Base-by-base conservation (phyloP, 495 filamentous ascomycete species). In the Penicillium egyptiacum region DNA sequence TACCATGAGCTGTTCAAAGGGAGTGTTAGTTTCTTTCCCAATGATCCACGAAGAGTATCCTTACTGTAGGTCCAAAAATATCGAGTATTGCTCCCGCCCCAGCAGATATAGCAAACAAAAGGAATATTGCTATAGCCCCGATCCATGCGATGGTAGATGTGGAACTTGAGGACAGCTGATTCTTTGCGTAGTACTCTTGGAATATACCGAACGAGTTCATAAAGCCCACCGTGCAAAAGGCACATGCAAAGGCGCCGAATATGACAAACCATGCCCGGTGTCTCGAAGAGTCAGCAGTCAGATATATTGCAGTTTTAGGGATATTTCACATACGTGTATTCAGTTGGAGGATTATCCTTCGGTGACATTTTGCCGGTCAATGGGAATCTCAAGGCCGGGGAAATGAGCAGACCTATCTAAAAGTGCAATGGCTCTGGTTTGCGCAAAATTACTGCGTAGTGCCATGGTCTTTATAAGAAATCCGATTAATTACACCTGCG, bases 141-240 rank as follows among this genome's bases (percentile, higher is more conserved):
- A 89, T 77, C 86, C 85, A 88, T 44, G 83, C 75, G 23, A 88
- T 75, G 5, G 78, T 68, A 39, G 81, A 83, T 26, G 77, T 62
- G 0, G 77, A 68, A 16, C 80, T 58, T 16, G 70, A 58, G 2
- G 64, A 55, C 2, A 89, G 76, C 42, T 81, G 76, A 41, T 79
- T 63, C 2, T 60, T 59, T n/a, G 73, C 50, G 65, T 87, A 89
- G 71, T 87, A 86, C 17, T 80, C 72, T 58, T 85, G 70, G 58
- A 88, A 89, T 14, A 83, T 65, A 9, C 86, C 86, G 50, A 88
- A 86, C 0, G 83, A 76, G 69, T 87, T 87, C 43, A 82, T 55
- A 66, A 84, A 85, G 10, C 86, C 86, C 3, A 86, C 68, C 4
- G 75, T 74, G 52, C 75, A 81, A 65, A 87, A 86, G 0, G 66